Evolutionary conservation across 208 protist genomes (phyloP).

Genomic region (Trypanosoma scelopori): DNA sequence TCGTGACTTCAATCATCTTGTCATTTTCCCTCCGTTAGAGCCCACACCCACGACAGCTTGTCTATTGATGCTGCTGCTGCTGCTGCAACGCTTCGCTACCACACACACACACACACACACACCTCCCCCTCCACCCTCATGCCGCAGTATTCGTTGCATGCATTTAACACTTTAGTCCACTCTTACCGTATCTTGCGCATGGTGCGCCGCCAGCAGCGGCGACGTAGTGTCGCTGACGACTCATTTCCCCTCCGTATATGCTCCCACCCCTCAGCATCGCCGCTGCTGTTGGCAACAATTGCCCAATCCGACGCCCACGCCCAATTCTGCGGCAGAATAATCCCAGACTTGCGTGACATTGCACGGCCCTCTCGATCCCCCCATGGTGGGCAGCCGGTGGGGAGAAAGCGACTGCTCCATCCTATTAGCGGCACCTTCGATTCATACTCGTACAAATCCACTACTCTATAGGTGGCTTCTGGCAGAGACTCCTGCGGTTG

Average conservation of each 20-base stretch:
- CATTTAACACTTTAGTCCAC: no score
- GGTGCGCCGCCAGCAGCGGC: slow-evolving; percentile 61
- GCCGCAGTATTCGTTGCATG: no score
- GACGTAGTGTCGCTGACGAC: slow-evolving; percentile 43
- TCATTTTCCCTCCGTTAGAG: no score
- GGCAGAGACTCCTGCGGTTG: slow-evolving; percentile 25
- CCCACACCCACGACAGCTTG: no score
- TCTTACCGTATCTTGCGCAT: slow-evolving; percentile 8
- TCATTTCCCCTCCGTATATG: slow-evolving; percentile 33
- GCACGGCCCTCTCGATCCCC: slow-evolving; percentile 53
- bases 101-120: no score
- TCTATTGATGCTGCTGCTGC: no score
- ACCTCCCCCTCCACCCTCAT: no score
- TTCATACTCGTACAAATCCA: slow-evolving; percentile 71
- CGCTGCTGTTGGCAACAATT: slow-evolving; percentile 1
- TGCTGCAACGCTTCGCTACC: no score
- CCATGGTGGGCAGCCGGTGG: slow-evolving; percentile 52
- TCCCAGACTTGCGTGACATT: slow-evolving; percentile 36
- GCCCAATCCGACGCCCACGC: slow-evolving; percentile 56
- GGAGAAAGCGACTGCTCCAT: slow-evolving; percentile 54
- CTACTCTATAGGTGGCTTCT: slow-evolving; percentile 4
- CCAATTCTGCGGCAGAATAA: slow-evolving; percentile 50
- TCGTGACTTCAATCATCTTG: no score
- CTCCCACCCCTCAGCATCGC: slow-evolving; percentile 28
- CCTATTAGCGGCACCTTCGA: slow-evolving; percentile 44